phyloP scores from a whole-genome alignment of 169 alveolate genomes.

The Cryptosporidium ubiquitum region DNA sequence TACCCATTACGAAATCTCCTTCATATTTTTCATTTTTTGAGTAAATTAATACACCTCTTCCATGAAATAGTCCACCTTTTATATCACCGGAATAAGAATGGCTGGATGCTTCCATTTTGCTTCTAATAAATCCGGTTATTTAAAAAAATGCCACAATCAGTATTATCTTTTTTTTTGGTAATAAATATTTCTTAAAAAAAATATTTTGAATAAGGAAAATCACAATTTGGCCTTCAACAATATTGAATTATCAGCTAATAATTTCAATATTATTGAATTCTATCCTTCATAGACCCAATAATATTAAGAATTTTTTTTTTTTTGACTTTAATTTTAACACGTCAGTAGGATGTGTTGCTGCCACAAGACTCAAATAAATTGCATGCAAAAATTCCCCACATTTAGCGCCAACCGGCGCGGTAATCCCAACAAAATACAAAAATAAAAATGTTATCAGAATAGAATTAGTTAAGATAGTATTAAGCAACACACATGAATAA shows the following conservation, averaged over 20 bases:
- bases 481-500: not conserved
- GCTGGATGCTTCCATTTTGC: conserved; percentile 61
- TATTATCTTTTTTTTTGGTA: not conserved
- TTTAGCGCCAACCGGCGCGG: conserved; percentile 47
- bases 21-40: conserved; percentile 92
- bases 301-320: not conserved
- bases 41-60: conserved; percentile 88
- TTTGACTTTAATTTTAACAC: conserved; percentile 44
- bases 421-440: not conserved
- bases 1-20: conserved; percentile 95
- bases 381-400: conserved; percentile 74
- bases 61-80: conserved; percentile 92
- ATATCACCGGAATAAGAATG: conserved; percentile 92
- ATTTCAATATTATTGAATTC: not conserved
- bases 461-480: not conserved
- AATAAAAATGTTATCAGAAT: not conserved
- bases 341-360: conserved; percentile 74
- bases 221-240: not conserved
- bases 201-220: not conserved
- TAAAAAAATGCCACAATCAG: not conserved
- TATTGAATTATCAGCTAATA: not conserved
- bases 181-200: not conserved
- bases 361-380: conserved; percentile 67
- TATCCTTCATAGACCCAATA: not conserved
- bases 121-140: not conserved